A percentile compares a stretch with the other conserved stretches of the same genome.
Evolutionary conservation across 768 basidiomycete species (phyloP).

Genomic region (Hygrocybe coccinea): DNA sequence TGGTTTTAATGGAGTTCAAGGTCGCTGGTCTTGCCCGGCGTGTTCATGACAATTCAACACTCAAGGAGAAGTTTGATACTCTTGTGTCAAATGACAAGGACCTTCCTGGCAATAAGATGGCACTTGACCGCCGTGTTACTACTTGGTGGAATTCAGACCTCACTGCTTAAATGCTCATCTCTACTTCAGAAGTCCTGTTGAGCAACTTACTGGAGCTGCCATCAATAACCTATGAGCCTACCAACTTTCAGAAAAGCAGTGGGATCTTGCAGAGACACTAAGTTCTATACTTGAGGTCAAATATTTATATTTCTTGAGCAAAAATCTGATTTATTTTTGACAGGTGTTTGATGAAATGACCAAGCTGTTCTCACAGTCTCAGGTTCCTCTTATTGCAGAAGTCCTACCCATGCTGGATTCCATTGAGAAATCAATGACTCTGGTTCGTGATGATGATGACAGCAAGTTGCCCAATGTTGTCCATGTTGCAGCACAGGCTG

Average conservation of each 20-base stretch:
- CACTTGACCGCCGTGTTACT: slow-evolving; percentile 13
- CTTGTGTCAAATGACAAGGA: slow-evolving; percentile 16
- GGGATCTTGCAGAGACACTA: not conserved
- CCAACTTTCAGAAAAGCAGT: slow-evolving; percentile 10
- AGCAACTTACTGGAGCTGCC: slow-evolving; percentile 17
- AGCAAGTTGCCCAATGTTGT: not conserved
- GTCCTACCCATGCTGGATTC: not conserved
- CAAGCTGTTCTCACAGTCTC: not conserved
- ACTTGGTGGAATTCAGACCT: not conserved
- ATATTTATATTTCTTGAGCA: not conserved
- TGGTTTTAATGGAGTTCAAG: not conserved
- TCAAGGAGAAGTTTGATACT: slow-evolving; percentile 23
- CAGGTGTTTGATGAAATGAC: not conserved
- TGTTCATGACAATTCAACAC: slow-evolving; percentile 21
- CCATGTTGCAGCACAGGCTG: not conserved
- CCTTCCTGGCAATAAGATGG: slow-evolving; percentile 7
- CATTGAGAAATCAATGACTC: not conserved
- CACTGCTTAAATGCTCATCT: slow-evolving; percentile 25
- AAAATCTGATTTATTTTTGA: not conserved
- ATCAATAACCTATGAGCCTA: slow-evolving; percentile 16
- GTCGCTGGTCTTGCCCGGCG: slow-evolving; percentile 23
- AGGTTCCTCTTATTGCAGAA: not conserved
- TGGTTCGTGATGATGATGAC: not conserved
- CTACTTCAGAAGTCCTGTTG: slow-evolving; percentile 19
- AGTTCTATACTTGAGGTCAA: not conserved